Base-by-base conservation (phyloP, 495 filamentous ascomycete genomes). In the Pseudomonodictys pantanalensis region DNA sequence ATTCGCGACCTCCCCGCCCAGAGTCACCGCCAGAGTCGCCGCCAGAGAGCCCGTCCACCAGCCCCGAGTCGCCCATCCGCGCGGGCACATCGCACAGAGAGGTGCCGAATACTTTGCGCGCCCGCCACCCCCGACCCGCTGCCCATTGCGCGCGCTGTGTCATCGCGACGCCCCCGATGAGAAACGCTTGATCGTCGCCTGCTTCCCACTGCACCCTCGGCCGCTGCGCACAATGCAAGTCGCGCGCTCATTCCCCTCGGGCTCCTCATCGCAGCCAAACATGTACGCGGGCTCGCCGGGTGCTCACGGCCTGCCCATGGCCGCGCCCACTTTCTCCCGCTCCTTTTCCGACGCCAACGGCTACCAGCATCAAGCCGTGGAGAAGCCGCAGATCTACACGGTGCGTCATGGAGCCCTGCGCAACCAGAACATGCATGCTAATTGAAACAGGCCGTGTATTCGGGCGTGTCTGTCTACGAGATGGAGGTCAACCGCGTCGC, bases 401-500 rank as follows among this genome's bases (percentile, higher is more conserved):
- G 89, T 91, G 69, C 58, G 78, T n/a, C 72, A 52, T 42, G 50
- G 10, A 9, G 23, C 28, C 11, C 11, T 1, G 22, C 22, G 29
- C 33, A 25, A 32, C 4, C 29, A 1, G 1, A 39, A 3, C 20
- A 12, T 30, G n/a, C 38, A 24, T 53, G 22, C 49, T 63, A 55
- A 67, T 52, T 11, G 5, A 12, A 17, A 20, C 35, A 96, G 91
- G 93, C 93, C 38, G 85, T 92, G 28, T 98, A 98, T 72, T 97
- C 95, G 1, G 90, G 91, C 63, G 86, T 97, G 17, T 82, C 89
- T 32, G 93, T 98, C 12, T 98, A 96, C 73, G 93, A 98, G 69
- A 96, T 97, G 91, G 90, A 96, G 70, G 87, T 97, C 54, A 92
- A 96, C 70, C 81, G 81, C 22, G 78, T 97, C 56, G 88, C 89